Base-by-base conservation (phyloP, 1,139 yeast species). In the Candida sp. region DNA sequence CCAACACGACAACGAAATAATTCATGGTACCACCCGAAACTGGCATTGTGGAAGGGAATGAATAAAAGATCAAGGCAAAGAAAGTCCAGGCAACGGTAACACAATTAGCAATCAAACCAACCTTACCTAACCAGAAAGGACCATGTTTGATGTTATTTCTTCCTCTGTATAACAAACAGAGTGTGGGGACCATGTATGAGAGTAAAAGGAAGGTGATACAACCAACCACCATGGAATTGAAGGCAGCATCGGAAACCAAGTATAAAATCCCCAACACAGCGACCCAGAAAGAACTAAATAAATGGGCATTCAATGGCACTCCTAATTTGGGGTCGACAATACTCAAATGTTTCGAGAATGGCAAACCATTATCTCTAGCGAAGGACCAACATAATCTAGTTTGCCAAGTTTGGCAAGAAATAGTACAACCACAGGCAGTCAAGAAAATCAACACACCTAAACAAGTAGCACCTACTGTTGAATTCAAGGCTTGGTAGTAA, bases 351-450 rank as follows among this genome's bases (percentile, higher is more conserved):
- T 57, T 51, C 4, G 75, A 67, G 4, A 66, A 70, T 3, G 73
- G 73, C 45, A 71, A 60, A 1, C 76, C 76, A 38, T 68, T 64
- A 64, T 85, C 91, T 62, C 91, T 79, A 15, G 89, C 74, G 59
- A 84, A 86, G 6, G 90, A 82, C 91, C 91, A 85, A 54, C 87
- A 78, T 51, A 84, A 66, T 59, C 89, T 72, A 38, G 88, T 83
- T 65, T 81, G 87, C 87, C 89, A 82, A 4, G 91, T 84, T 55
- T 84, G 90, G 45, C 84, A 76, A 5, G 87, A 77, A 49, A 84
- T 81, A 47, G 81, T 81, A 60, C 90, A 84, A 34, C 89, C 88
- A 54, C 79, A 68, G 2, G 87, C 84, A 8, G 89, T 83, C 42
- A 79, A 66, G 45, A 82, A 66, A 41, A 84, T 70, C 49, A 84